A percentile compares a stretch with the other conserved stretches of the same genome.
Evolutionary conservation across 23 red algal genomes (phyloP).

Genomic region (Chondrus crispus): DNA sequence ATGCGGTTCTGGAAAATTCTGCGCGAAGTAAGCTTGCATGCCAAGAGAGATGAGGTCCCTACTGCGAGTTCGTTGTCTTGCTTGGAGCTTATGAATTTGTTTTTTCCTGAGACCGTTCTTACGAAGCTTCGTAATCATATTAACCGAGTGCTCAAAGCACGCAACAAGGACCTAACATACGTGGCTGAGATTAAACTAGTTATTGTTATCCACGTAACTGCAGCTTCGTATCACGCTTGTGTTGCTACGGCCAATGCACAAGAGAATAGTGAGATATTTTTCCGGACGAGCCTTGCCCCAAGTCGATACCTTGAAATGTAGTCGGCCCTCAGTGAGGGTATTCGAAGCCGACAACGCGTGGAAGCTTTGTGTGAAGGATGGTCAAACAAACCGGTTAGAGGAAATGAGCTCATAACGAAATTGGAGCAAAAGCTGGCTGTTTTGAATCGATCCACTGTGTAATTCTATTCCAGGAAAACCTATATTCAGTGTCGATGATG

Average conservation of each 20-base stretch:
- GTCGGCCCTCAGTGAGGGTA: background rate
- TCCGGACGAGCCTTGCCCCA: background rate
- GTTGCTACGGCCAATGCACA: background rate
- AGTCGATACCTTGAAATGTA: background rate
- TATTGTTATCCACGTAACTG: background rate
- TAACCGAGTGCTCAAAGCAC: background rate
- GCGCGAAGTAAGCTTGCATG: background rate
- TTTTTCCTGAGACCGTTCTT: background rate
- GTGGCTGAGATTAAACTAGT: background rate
- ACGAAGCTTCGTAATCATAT: background rate
- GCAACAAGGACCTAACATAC: background rate
- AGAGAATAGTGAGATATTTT: background rate
- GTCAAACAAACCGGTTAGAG: background rate
- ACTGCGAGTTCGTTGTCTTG: background rate
- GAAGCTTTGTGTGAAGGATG: background rate
- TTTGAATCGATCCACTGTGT: background rate
- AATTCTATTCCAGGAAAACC: background rate
- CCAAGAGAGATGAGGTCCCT: background rate
- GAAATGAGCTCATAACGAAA: background rate
- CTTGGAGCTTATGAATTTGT: background rate
- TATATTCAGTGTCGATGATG: background rate
- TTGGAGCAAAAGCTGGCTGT: conserved; percentile 4
- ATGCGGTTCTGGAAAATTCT: background rate
- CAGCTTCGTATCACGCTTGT: background rate
- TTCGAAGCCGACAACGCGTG: background rate